Base-by-base conservation (phyloP, 768 basidiomycete species). In the Steccherinum ochraceum region DNA sequence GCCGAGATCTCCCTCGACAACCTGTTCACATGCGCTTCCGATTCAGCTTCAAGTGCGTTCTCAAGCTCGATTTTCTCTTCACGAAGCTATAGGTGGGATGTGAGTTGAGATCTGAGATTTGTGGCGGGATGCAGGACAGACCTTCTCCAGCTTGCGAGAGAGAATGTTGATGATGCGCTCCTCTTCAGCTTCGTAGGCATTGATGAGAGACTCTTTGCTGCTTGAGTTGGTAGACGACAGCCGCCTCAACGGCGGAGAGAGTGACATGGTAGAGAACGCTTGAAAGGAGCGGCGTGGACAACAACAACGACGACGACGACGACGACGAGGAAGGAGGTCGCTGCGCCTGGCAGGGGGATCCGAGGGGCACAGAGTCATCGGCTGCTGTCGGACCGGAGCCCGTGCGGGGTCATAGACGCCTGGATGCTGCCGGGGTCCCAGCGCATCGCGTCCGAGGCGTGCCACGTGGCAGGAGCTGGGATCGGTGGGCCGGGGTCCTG, bases 181-280 rank as follows among this genome's bases (percentile, higher is more conserved):
- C 67, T 93, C 89, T 67, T 93, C 89, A 11, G 89, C 90, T 59
- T 92, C 89, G 64, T 90, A 92, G 19, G 86, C 85, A 66, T 92
- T 90, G 62, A 91, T 91, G 62, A 92, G 73, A 48, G 80, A 84
- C 62, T 91, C 89, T 59, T 77, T 77, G 50, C 69, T 78, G 53
- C 72, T 75, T 35, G 80, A 69, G 60, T 75, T 80, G 26, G 76
- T 71, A 2, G 72, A 69, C 11, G 83, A 81, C 50, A 83, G 73
- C 51, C 81, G 68, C 48, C 73, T 77, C 46, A 83, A 69, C 40
- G 85, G 82, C 12, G 81, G 81, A 24, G 86, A 73, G 41, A 65
- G 52, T 40, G 70, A 71, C 70, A 71, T 70, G 52, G 45, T 39
- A n/a, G 35, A 39, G n/a, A n/a, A n/a, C n/a, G n/a, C n/a, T n/a